Evolutionary conservation across 2,329 filamentous ascomycete genomes (phyloP), one percentile per base, ranked within the genome.

Genomic region (Lasiodiplodia gonubiensis): DNA sequence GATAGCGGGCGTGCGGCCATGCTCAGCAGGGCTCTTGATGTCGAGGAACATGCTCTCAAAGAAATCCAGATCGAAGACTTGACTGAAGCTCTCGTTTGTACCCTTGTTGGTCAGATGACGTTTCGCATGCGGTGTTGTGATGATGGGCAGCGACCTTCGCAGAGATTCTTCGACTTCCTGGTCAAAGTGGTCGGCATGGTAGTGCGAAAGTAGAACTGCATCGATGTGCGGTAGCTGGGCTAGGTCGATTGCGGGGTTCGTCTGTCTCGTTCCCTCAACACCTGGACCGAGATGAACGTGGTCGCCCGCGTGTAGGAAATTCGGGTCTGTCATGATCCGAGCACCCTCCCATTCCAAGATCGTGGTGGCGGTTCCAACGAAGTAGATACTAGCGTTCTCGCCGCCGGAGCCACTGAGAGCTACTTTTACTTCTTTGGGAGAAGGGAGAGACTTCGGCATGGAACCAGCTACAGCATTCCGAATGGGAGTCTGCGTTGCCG

Each of bases 271-370:
- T 0, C 81, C 84, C 2, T 81, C 85, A 2, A 90, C 87, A 0
- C 88, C 88, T 0, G 88, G 88, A 0, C 88, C 89, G 1, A 90
- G 83, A 73, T 90, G 88, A 10, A 90, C 87, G 71, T 90, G 86
- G 71, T 90, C 87, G 37, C 88, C 88, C 1, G 84, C 84, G 71
- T 89, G 88, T 0, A 91, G 82, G 76, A 91, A 90, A 75, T 90
- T 89, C 10, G 87, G 86, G 67, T 82, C 85, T 0, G 86, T 88
- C 59, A 88, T 80, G 69, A 88, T 80, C 35, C 85, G 82, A 55
- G 86, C 74, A 52, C 82, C 83, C 68, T 80, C 75, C 83, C 84
- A 88, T 74, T 86, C 82, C 16, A 42, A 7, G 6, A 42, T 42
- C 7, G 39, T 42, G 4, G 16, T 18, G 16, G 39, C 39, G 16